phyloP scores from a whole-genome alignment of 2,329 filamentous ascomycete species.

The Juglanconis juglandina region DNA sequence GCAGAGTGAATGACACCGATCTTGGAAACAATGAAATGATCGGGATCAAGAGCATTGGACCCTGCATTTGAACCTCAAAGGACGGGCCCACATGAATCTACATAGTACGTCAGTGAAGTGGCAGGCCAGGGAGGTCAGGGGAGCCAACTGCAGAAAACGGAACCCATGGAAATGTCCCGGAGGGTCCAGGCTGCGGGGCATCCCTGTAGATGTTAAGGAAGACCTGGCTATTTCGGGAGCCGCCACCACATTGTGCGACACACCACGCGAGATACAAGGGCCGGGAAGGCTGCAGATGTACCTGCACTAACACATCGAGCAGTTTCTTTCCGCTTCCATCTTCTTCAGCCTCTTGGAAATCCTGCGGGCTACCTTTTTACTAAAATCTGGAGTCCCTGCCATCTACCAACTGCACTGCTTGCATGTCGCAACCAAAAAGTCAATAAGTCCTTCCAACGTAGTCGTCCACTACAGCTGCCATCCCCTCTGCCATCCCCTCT shows the following conservation, averaged over 20 bases:
- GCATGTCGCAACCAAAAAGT: no score
- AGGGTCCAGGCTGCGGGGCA: constrained; percentile 9
- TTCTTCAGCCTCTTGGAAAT: constrained; percentile 17
- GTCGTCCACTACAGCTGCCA: neutral
- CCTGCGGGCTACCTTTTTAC: constrained; percentile 1
- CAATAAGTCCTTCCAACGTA: no score
- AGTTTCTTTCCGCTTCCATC: constrained; percentile 17
- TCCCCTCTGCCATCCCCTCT: neutral
- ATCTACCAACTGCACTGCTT: neutral
- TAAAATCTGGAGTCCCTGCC: neutral
- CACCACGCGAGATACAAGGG: neutral
- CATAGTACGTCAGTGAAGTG: no score
- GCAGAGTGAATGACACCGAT: no score
- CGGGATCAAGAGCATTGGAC: no score
- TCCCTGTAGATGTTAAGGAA: constrained; percentile 4
- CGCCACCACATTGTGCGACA: neutral
- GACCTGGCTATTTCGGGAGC: neutral
- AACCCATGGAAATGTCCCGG: neutral
- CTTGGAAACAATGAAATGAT: no score
- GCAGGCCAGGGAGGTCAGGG: no score
- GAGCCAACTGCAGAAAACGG: neutral
- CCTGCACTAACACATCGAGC: constrained; percentile 15
- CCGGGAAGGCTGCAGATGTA: neutral
- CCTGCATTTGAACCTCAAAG: no score
- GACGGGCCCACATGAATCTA: no score